phyloP scores from a whole-genome alignment of 139 green algal genomes.

The Chlamydomonas sp. region DNA sequence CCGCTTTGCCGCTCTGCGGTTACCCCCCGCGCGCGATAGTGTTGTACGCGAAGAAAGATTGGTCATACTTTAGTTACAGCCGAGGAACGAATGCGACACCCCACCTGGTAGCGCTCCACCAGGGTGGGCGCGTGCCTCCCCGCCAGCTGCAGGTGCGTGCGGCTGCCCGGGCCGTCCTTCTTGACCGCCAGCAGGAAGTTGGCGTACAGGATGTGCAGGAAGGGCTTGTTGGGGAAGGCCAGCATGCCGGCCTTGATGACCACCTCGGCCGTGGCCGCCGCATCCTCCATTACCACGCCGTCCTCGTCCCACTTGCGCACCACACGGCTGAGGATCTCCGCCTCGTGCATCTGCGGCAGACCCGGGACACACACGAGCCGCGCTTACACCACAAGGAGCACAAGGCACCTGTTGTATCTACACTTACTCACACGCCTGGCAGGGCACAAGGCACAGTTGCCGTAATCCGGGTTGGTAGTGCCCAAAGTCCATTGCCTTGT shows the following conservation, averaged over 20 bases:
- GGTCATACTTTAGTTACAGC: no score
- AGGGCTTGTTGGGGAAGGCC: slow-evolving; percentile 35
- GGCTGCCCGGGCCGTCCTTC: slow-evolving; percentile 46
- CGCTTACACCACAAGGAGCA: no score
- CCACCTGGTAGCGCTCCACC: slow-evolving; percentile 46
- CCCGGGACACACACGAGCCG: neutral
- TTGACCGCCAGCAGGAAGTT: slow-evolving; percentile 51
- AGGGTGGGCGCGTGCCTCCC: slow-evolving; percentile 37
- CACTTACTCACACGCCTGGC: no score
- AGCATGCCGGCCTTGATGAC: slow-evolving; percentile 50
- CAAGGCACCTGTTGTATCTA: no score
- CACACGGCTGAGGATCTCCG: slow-evolving; percentile 28
- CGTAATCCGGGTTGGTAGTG: no score
- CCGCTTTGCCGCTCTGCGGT: no score
- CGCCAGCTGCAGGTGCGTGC: slow-evolving; percentile 58
- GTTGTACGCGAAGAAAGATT: no score
- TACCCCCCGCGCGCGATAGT: no score
- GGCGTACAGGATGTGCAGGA: slow-evolving; percentile 47
- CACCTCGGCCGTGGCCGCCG: slow-evolving; percentile 22
- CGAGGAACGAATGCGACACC: no score
- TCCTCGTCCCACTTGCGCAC: slow-evolving; percentile 38
- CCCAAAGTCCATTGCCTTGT: no score
- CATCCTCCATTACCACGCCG: slow-evolving; percentile 16
- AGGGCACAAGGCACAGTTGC: no score
- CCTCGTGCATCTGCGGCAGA: neutral